Evolutionary conservation across 805 yeast species (phyloP).

Genomic region (Danielozyma ontarioensis): DNA sequence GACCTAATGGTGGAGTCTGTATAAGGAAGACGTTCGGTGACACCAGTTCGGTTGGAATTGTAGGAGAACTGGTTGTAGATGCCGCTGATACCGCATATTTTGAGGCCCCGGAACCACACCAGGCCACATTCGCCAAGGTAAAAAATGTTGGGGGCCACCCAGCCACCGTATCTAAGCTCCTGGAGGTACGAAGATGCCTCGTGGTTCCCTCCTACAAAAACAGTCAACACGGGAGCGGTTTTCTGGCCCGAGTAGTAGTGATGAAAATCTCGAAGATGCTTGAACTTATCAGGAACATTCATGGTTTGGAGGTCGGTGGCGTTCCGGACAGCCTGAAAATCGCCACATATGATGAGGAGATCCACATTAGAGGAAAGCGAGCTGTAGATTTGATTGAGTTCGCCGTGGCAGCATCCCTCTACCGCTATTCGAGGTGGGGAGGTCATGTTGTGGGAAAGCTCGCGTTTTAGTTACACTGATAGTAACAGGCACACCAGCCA

Average conservation of each 20-base stretch:
- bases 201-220: slow-evolving; percentile 94
- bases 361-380: slow-evolving; percentile 15
- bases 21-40: slow-evolving; percentile 47
- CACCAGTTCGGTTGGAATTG: slow-evolving; percentile 34
- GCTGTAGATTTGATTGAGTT: slow-evolving; percentile 53
- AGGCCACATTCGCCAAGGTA: slow-evolving; percentile 77
- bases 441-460: neutral
- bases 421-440: slow-evolving; percentile 61
- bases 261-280: slow-evolving; percentile 72
- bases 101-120: slow-evolving; percentile 67
- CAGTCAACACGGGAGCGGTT: slow-evolving; percentile 68
- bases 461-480: too few species aligned
- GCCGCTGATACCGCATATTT: slow-evolving; percentile 82
- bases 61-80: slow-evolving; percentile 52
- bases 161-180: slow-evolving; percentile 81
- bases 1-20: slow-evolving; percentile 44
- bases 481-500: too few species aligned
- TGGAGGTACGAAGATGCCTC: slow-evolving; percentile 77
- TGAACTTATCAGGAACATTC: slow-evolving; percentile 76
- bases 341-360: slow-evolving; percentile 76
- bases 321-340: slow-evolving; percentile 77
- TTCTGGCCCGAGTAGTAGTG: slow-evolving; percentile 57
- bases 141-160: slow-evolving; percentile 85
- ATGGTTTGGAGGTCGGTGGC: slow-evolving; percentile 60
- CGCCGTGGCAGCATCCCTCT: slow-evolving; percentile 91